Conservation (phyloP, 257 asterid species). For the Knoxia roxburghii region DNA sequence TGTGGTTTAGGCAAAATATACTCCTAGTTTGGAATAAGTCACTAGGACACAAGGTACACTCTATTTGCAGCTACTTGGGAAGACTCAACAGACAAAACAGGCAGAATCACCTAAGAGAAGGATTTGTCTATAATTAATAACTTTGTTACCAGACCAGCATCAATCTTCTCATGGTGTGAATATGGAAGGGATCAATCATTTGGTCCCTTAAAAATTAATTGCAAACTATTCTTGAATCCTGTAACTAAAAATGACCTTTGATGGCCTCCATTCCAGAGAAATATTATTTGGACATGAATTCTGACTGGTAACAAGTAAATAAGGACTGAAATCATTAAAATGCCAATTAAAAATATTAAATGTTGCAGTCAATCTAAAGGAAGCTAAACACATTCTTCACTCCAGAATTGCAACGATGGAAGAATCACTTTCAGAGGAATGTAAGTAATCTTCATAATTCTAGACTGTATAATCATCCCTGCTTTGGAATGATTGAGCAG, state of each 20-base stretch:
- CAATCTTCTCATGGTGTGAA: not conserved
- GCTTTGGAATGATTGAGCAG: slow-evolving; percentile 11
- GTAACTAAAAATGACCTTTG: not conserved
- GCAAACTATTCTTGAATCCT: not conserved
- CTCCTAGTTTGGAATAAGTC: not conserved
- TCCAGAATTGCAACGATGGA: not conserved
- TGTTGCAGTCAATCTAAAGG: not conserved
- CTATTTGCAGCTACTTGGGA: not conserved
- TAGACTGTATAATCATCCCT: not conserved
- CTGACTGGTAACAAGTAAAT: not conserved
- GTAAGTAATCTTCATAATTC: not conserved
- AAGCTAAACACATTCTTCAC: not conserved
- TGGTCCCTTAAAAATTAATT: not conserved
- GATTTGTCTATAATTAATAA: not conserved
- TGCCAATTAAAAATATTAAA: not conserved
- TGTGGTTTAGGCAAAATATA: not conserved
- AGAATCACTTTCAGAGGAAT: not conserved
- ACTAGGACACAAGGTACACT: not conserved
- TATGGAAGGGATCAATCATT: not conserved
- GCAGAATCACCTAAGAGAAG: not conserved
- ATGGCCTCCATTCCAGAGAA: not conserved
- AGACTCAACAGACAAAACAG: not conserved
- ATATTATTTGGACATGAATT: not conserved
- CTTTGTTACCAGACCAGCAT: not conserved
- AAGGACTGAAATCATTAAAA: not conserved